Conservation (phyloP, 225 moss, liverwort and hornwort genomes). For the Neckera pumila region DNA sequence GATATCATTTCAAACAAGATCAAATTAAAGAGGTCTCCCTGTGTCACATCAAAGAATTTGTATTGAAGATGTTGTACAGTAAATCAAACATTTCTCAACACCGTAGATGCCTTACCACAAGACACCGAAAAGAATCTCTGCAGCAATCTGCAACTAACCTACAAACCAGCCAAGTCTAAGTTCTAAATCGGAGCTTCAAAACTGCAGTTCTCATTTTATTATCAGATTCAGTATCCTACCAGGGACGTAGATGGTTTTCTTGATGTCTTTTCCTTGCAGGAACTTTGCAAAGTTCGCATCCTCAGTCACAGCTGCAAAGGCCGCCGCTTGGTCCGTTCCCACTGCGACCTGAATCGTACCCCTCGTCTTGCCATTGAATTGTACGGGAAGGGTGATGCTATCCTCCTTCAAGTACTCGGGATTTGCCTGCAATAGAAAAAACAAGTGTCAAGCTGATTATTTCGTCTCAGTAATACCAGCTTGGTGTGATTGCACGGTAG, state of each 20-base stretch:
- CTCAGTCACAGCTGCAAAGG: conserved; percentile 45
- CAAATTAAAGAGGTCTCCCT: background rate
- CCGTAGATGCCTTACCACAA: background rate
- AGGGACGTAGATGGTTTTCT: conserved; percentile 85
- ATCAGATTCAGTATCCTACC: conserved; percentile 91
- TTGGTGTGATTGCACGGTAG: background rate
- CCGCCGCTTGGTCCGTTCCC: conserved; percentile 56
- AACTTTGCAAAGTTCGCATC: conserved; percentile 65
- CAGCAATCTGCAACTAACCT: conserved; percentile 2
- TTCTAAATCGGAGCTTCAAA: conserved; percentile 18
- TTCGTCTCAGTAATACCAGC: background rate
- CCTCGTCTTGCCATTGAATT: conserved; percentile 81
- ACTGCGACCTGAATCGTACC: conserved; percentile 73
- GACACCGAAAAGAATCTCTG: conserved; percentile 14
- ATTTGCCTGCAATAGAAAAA: conserved; percentile 31
- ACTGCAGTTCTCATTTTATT: conserved; percentile 25
- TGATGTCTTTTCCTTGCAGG: conserved; percentile 61
- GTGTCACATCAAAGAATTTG: background rate
- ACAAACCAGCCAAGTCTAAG: conserved; percentile 7
- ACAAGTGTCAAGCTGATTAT: background rate
- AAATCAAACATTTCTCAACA: background rate
- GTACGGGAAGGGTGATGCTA: conserved; percentile 61
- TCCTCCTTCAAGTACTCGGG: conserved; percentile 77
- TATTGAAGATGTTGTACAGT: background rate
- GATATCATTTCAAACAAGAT: background rate